Percentiles rank a stretch among this genome's conserved stretches.
These are phyloP conservation scores for Leccinum subtestaceum DNA, from an alignment of 768 basidiomycete species.

Conservation along the genomic window DNA sequence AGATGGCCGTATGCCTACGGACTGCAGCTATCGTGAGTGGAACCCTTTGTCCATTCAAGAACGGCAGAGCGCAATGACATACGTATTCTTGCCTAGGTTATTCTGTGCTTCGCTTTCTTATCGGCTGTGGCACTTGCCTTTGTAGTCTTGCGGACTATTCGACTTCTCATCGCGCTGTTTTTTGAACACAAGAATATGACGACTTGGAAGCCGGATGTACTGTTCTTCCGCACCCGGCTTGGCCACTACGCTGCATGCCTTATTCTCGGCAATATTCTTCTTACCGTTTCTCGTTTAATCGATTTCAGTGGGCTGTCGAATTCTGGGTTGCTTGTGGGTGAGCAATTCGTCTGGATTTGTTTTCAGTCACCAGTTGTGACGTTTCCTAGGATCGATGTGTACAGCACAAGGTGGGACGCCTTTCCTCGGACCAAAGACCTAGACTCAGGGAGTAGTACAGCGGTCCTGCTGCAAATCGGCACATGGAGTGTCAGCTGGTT, in stretches of 20 bases:
- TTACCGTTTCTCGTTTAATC: slow-evolving; percentile 51
- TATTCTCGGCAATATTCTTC: slow-evolving; percentile 56
- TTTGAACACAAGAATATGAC: slow-evolving; percentile 29
- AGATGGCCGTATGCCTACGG: slow-evolving; percentile 12
- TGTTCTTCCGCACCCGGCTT: slow-evolving; percentile 71
- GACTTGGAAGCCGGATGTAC: slow-evolving; percentile 39
- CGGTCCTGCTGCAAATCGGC: slow-evolving; percentile 57
- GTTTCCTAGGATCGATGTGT: slow-evolving; percentile 45
- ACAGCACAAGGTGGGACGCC: slow-evolving; percentile 52
- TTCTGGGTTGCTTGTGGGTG: slow-evolving; percentile 49
- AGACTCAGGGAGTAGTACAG: slow-evolving; percentile 32
- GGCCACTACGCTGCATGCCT: slow-evolving; percentile 68
- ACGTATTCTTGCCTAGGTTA: slow-evolving; percentile 28
- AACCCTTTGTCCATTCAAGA: neutral
- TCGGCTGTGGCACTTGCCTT: slow-evolving; percentile 53
- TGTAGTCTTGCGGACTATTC: slow-evolving; percentile 47
- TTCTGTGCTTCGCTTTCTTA: slow-evolving; percentile 52
- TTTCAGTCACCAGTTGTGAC: slow-evolving; percentile 1
- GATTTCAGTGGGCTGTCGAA: slow-evolving; percentile 47
- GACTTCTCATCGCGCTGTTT: slow-evolving; percentile 41
- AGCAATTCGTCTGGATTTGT: slow-evolving; percentile 7
- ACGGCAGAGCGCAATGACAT: neutral
- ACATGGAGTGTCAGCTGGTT: slow-evolving; percentile 41
- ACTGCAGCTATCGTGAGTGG: slow-evolving; percentile 22
- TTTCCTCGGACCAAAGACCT: neutral